Evolutionary conservation across 495 filamentous ascomycete species (phyloP), one percentile per base, ranked within the genome.

Genomic region (Neurospora sp.): DNA sequence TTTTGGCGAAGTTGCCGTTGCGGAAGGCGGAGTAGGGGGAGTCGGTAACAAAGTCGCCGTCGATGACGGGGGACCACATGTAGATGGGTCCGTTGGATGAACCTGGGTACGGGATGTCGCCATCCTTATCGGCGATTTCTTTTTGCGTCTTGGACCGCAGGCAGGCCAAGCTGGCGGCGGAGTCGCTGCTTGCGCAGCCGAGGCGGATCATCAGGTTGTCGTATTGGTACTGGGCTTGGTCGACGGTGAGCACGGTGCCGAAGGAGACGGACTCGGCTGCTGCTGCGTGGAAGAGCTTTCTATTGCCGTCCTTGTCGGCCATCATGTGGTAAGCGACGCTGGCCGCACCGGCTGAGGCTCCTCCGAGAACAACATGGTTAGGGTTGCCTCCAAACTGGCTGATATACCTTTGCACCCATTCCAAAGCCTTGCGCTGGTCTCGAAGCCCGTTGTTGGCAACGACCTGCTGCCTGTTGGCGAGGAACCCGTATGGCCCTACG

Each of bases 311-410:
- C 0, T 73, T 77, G 68, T 91, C 89, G 0, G 91, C 89, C 7
- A 87, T 84, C 41, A 93, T 83, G 22, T 92, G 88, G 41, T 91
- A 80, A 18, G 85, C 87, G 5, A 93, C 84, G 3, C 89, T 88
- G 6, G 79, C 89, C 3, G 84, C 90, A 10, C 91, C 91, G 16
- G 91, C 91, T 69, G 88, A 91, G 41, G 85, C 87, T 68, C 91
- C 90, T 70, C 88, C 88, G 18, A 93, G 85, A 8, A 90, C 88
- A 40, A 93, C 87, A 73, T 91, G 90, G 7, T 85, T 73, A 2
- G 91, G 90, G 76, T 94, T 86, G 48, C 91, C 91, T 16, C 91
- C 91, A 75, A 94, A 94, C 81, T 89, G 82, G 44, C 79, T 79
- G 42, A 92, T 90, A 77, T 92, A 79, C 18, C 86, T 82, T 44